Evolutionary conservation across 257 asterid species (phyloP).

Genomic region (Gentiana macrophylla): DNA sequence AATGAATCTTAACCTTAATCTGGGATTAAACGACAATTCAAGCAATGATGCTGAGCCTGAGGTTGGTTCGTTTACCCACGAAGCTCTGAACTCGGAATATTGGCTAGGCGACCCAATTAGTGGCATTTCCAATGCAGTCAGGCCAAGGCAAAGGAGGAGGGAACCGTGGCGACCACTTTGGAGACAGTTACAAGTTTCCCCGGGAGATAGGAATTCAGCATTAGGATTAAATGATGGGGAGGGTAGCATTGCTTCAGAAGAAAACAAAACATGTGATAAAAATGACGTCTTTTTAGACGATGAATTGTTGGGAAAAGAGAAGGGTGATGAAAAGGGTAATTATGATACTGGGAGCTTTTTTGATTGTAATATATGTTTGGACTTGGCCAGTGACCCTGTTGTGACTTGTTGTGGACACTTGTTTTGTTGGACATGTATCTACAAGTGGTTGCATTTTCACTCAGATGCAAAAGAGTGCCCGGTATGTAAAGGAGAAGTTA

Average conservation of each 20-base stretch:
- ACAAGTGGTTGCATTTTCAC: conserved; percentile 79
- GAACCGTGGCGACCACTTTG: conserved; percentile 45
- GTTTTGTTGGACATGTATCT: conserved; percentile 96
- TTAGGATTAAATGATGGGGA: conserved; percentile 55
- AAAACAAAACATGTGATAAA: conserved; percentile 38
- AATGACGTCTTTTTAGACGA: conserved; percentile 33
- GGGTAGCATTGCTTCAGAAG: conserved; percentile 53
- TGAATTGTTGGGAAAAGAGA: conserved; percentile 42
- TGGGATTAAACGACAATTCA: conserved; percentile 72
- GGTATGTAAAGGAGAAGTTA: conserved; percentile 94
- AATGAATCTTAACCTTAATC: conserved; percentile 87
- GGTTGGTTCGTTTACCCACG: conserved; percentile 28
- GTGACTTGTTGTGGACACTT: conserved; percentile 97
- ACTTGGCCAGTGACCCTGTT: conserved; percentile 84
- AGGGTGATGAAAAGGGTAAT: conserved; percentile 42
- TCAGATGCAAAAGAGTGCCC: conserved; percentile 93
- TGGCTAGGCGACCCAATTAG: conserved; percentile 37
- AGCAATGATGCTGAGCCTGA: conserved; percentile 31
- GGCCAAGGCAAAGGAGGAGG: conserved; percentile 23
- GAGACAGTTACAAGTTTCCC: conserved; percentile 59
- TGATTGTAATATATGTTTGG: conserved; percentile 92
- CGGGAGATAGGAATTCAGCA: conserved; percentile 54
- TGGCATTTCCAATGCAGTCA: conserved; percentile 37
- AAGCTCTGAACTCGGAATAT: conserved; percentile 67
- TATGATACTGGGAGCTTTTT: conserved; percentile 66